Base-by-base conservation (phyloP, 1,284 basidiomycete species). In the Sporisorium reilianum region DNA sequence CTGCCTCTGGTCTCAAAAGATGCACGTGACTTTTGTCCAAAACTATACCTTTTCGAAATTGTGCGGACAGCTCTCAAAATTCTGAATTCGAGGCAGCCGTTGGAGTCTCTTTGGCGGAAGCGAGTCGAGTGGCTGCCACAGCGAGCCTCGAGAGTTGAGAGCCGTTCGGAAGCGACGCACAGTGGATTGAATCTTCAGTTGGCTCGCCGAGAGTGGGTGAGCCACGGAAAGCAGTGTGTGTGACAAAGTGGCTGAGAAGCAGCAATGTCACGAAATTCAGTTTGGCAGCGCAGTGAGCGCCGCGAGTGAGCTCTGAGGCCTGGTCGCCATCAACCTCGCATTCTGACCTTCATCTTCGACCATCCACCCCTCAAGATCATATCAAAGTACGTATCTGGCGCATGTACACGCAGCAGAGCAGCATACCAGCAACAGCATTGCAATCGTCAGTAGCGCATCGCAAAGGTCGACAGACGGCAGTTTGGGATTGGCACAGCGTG, bases 291-390 rank as follows among this genome's bases (percentile, higher is more conserved):
- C 48, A 20, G 18, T 11, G 23, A 26, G 45, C 18, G n/a, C 25
- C n/a, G 44, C 44, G 4, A 28, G 25, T 4, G 14, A 9, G 26
- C n/a, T 30, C 16, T 26, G 46, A 48, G 26, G 28, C 46, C 26
- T 60, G 54, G 36, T 70, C 57, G 67, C 49, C 49, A 55, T 62
- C 60, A 62, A 42, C 18, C 32, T 54, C 22, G 30, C 45, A 26
- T 34, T 58, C 60, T 64, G 30, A 42, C 63, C 67, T 64, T 62
- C 69, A 72, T 72, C 69, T 65, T 72, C 69, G 69, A 72, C 64
- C 64, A 70, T 70, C 67, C 62, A 64, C 67, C 59, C 69, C 69
- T 72, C 69, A 72, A 72, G 69, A 72, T 72, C 63, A 64, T 66
- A 60, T 72, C 69, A 72, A 72, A 66, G 69, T 72, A 72, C 56